Percentiles rank a stretch among this genome's conserved stretches.
Evolutionary conservation across 129 eudicot species (phyloP).

Genomic region (Oenanthe sinensis): DNA sequence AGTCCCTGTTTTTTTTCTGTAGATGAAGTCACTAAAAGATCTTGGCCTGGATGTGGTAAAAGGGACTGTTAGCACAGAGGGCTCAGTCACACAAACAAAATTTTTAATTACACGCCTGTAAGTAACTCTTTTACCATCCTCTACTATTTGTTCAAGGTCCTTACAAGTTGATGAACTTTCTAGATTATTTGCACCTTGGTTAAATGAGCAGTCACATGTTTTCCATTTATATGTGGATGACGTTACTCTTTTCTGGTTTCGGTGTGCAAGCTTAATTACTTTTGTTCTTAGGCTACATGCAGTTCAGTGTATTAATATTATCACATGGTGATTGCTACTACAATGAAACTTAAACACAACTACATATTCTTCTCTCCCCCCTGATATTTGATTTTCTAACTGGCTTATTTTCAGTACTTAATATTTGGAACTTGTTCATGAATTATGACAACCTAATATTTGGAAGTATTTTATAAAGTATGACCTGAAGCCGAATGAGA

Average conservation of each 20-base stretch:
- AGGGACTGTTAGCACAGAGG: conserved; percentile 87
- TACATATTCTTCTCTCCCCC: background rate
- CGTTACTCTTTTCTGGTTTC: background rate
- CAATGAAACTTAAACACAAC: background rate
- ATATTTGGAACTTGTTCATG: background rate
- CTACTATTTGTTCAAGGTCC: background rate
- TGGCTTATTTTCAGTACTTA: background rate
- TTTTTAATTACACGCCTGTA: conserved; percentile 57
- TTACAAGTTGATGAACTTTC: conserved; percentile 8
- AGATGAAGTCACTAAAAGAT: conserved; percentile 93
- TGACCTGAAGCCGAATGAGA: background rate
- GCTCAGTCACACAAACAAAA: conserved; percentile 60
- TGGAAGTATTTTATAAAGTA: background rate
- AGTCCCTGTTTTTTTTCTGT: conserved; percentile 14
- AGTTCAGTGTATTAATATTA: background rate
- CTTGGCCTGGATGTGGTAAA: conserved; percentile 83
- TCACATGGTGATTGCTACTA: background rate
- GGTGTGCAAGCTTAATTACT: background rate
- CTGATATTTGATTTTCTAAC: background rate
- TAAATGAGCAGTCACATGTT: conserved; percentile 6
- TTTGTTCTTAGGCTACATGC: background rate
- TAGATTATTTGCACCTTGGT: conserved; percentile 5
- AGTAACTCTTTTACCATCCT: conserved; percentile 23
- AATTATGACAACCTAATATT: background rate
- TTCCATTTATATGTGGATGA: background rate